Evolutionary conservation across 1,284 basidiomycete species (phyloP).

Genomic region (Cryptococcus sp.): DNA sequence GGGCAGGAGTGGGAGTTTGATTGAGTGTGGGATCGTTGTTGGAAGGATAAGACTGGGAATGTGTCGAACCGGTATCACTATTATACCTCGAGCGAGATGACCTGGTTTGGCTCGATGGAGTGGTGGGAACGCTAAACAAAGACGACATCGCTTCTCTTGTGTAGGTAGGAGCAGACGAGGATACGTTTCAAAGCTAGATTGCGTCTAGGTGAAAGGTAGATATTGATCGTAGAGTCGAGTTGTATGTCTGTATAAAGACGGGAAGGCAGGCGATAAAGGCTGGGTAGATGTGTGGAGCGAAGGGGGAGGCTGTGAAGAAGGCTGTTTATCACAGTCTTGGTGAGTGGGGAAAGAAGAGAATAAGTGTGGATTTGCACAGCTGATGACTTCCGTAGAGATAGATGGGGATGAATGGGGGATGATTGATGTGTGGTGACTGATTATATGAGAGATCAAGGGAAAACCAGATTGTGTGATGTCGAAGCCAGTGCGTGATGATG

Average conservation of each 20-base stretch:
- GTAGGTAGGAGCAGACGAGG: background rate
- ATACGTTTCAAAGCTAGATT: background rate
- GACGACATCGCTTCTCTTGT: background rate
- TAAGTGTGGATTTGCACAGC: background rate
- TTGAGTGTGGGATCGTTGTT: background rate
- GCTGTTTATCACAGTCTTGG: background rate
- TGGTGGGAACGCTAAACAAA: background rate
- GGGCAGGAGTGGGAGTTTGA: background rate
- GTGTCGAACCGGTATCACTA: background rate
- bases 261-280: background rate
- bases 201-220: background rate
- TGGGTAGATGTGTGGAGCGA: conserved; percentile 1
- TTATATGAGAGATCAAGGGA: background rate
- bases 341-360: conserved; percentile 1
- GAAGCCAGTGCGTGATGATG: background rate
- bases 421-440: background rate
- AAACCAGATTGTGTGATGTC: background rate
- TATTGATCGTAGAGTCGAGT: background rate
- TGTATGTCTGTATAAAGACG: background rate
- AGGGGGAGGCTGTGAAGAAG: background rate
- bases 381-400: background rate
- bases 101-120: background rate
- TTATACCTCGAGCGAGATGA: background rate
- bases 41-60: background rate
- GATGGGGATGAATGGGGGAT: background rate